These are phyloP conservation scores for Leccinum pellstonianum DNA, from an alignment of 768 basidiomycete genomes.

Conservation along the genomic window DNA sequence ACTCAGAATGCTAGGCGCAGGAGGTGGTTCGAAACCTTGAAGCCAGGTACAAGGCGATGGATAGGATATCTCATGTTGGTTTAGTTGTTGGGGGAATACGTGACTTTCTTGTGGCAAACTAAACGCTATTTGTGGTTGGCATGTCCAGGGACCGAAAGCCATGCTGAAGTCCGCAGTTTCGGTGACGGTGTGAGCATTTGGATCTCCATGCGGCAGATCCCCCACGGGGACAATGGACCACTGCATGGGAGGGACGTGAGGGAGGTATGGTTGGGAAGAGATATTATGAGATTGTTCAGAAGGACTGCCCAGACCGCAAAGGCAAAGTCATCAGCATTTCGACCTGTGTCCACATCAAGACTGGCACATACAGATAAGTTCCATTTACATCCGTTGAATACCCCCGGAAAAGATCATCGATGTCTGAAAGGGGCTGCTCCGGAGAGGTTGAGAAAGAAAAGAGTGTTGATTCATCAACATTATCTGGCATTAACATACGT, in stretches of 20 bases:
- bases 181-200: background rate
- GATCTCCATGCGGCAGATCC: background rate
- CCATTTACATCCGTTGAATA: background rate
- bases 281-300: background rate
- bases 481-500: background rate
- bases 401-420: background rate
- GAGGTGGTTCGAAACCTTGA: background rate
- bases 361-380: constrained; percentile 1
- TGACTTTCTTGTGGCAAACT: background rate
- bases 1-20: background rate
- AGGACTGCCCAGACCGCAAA: background rate
- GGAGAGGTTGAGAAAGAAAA: background rate
- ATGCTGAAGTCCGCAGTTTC: background rate
- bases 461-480: background rate
- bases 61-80: background rate
- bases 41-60: background rate
- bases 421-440: background rate
- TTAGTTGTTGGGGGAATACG: too few species aligned
- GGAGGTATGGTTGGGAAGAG: background rate
- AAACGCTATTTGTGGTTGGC: background rate
- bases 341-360: background rate
- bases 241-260: background rate
- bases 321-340: constrained; percentile 2
- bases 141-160: background rate
- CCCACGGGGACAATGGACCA: background rate